These are phyloP conservation scores for Sugiyamaella novakii DNA, from an alignment of 1,139 yeast genomes.

Conservation along the genomic window DNA sequence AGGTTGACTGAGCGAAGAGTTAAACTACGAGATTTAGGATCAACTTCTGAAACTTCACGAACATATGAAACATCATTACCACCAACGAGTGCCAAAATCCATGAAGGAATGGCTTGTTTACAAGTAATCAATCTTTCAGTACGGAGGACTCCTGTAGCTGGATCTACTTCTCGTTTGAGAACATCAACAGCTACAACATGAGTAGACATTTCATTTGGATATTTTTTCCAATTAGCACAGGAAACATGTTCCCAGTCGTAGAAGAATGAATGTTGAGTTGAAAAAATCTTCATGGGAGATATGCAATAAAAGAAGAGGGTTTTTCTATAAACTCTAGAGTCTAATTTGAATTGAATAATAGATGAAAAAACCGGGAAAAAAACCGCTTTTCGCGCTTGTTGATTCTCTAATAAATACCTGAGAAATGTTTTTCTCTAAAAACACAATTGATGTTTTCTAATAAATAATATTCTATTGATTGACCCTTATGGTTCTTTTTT, in stretches of 20 bases:
- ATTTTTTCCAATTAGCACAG: conserved; percentile 95
- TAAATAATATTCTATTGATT: too few relatives aligned
- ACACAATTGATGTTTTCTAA: too few relatives aligned
- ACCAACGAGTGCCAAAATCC: conserved; percentile 78
- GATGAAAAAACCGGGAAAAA: background rate
- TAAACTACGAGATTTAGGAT: conserved; percentile 62
- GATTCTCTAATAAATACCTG: too few relatives aligned
- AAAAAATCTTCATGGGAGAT: conserved; percentile 90
- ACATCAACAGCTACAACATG: conserved; percentile 97
- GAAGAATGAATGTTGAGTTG: conserved; percentile 64
- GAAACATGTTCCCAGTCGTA: conserved; percentile 95
- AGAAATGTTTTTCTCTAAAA: too few relatives aligned
- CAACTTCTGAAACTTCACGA: conserved; percentile 86
- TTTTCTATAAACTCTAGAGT: too few relatives aligned
- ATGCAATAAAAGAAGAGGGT: too few relatives aligned
- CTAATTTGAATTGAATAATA: too few relatives aligned
- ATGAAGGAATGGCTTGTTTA: conserved; percentile 80
- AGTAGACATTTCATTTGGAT: conserved; percentile 87
- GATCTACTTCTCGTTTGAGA: conserved; percentile 66
- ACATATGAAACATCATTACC: conserved; percentile 75
- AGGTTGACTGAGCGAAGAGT: conserved; percentile 84
- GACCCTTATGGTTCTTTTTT: too few relatives aligned
- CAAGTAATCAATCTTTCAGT: conserved; percentile 91
- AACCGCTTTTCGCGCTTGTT: too few relatives aligned
- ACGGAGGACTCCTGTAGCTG: conserved; percentile 57